Conservation (phyloP, 2,329 filamentous ascomycete genomes). For the Bimuria novae-zelandiae region DNA sequence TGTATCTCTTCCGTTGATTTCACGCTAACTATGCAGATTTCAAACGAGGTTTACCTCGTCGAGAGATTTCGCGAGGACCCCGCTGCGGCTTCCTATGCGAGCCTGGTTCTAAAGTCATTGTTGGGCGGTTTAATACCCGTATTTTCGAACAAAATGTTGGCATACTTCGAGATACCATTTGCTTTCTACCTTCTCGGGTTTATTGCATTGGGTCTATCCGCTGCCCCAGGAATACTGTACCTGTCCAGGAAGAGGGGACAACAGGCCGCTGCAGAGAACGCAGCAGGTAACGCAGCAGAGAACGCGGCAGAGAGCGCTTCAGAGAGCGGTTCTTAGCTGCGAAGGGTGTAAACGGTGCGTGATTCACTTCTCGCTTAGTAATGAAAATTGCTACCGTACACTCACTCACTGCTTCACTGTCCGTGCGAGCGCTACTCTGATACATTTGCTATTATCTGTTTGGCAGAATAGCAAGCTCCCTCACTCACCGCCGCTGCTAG, state of each 20-base stretch:
- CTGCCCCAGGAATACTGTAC: constrained; percentile 72
- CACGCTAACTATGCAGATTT: neutral
- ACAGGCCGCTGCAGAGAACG: neutral
- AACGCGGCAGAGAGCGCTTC: too few species aligned
- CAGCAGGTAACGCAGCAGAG: too few species aligned
- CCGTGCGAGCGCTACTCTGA: too few species aligned
- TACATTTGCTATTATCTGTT: too few species aligned
- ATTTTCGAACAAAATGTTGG: constrained; percentile 18
- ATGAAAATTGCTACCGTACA: too few species aligned
- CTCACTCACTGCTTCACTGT: too few species aligned
- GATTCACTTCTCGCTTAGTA: too few species aligned
- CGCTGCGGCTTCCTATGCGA: constrained; percentile 39
- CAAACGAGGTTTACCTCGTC: constrained; percentile 7
- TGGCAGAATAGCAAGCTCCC: too few species aligned
- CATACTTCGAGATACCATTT: constrained; percentile 22
- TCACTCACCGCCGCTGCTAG: too few species aligned
- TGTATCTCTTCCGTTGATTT: too few species aligned
- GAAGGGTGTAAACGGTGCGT: too few species aligned
- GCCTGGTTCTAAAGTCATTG: constrained; percentile 22
- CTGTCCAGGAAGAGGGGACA: constrained; percentile 59
- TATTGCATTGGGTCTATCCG: constrained; percentile 67
- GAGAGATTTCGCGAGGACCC: constrained; percentile 14
- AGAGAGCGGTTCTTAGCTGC: too few species aligned
- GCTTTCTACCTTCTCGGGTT: constrained; percentile 63
- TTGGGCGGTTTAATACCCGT: constrained; percentile 21